phyloP scores from a whole-genome alignment of 176 grass and related monocot genomes.

The Carex littledalei region DNA sequence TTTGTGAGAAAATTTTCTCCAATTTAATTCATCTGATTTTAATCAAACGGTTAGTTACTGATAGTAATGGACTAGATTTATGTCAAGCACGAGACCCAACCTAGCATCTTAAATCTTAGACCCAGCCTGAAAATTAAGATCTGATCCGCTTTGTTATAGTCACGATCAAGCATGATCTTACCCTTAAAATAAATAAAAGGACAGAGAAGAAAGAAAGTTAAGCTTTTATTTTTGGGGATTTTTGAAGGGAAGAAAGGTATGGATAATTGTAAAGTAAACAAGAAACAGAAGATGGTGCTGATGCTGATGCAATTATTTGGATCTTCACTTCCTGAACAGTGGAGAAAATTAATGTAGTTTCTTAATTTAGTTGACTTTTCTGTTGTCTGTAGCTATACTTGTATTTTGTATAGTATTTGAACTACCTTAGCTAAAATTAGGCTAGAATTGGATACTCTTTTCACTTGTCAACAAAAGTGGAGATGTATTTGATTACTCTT shows the following conservation, averaged over 20 bases:
- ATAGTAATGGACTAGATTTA: no score
- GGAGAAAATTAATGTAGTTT: constrained; percentile 25
- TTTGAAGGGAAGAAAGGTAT: constrained; percentile 25
- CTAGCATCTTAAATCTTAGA: no score
- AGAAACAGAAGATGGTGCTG: constrained; percentile 47
- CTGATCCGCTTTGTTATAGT: no score
- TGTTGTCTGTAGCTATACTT: constrained; percentile 24
- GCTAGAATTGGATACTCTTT: not conserved
- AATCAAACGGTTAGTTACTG: no score
- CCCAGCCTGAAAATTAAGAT: no score
- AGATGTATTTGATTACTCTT: not conserved
- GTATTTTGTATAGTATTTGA: not conserved
- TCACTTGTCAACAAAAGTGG: not conserved
- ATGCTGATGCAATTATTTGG: constrained; percentile 57
- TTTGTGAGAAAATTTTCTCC: no score
- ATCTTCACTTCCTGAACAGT: constrained; percentile 50
- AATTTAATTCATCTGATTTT: no score
- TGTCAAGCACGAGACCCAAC: no score
- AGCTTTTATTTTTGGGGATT: no score
- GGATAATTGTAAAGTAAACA: constrained; percentile 42
- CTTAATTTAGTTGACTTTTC: constrained; percentile 1
- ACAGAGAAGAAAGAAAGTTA: no score
- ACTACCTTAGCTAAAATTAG: not conserved
- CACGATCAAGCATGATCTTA: no score
- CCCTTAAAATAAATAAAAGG: no score